Evolutionary conservation across 371 early-diverging fungal species (phyloP), one percentile per base, ranked within the genome.

Genomic region (Mucor plumbeus): DNA sequence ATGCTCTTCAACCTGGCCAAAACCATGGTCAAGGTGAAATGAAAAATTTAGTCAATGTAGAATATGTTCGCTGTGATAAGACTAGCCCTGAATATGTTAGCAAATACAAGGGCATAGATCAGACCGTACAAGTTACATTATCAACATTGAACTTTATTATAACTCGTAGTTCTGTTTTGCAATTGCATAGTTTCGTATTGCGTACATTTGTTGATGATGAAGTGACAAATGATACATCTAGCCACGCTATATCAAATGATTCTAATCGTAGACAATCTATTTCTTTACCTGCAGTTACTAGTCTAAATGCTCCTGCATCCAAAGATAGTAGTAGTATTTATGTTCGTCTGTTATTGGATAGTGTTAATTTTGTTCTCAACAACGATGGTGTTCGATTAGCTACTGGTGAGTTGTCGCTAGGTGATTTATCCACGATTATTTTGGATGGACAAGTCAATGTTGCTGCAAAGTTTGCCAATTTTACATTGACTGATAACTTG

Each of bases 71-170:
- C 19, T 87, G 92, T 41, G 91, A 94, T 61, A 75, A 82, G 0
- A 74, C 79, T n/a, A 91, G 90, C 6, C 95, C 96, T 0, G 92
- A 93, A 61, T 96, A 92, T 61, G 71, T 79, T 14, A 77, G 84
- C 21, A 88, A 85, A 58, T 91, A 89, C 77, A 87, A 92, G 59
- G 91, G 94, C 7, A 86, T 92, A 59, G 93, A 94, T 57, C 94
- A 94, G 61, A 87, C 88, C 0, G 90, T 95, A 4, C 92, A 93
- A 50, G 87, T 97, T 3, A 88, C 92, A 3, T 82, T 98, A 33
- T 95, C 95, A 1, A 91, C 92, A 0, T 78, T 97, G 35, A 91
- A 92, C 36, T 83, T 96, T 71, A 88, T 93, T 48, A 85, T 97
- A 0, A 93, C 95, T 1, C 90, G 91, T 41, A 92, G 92, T 74